These are phyloP conservation scores for Handroanthus guayacan DNA, from an alignment of 257 asterid genomes.

Conservation along the genomic window DNA sequence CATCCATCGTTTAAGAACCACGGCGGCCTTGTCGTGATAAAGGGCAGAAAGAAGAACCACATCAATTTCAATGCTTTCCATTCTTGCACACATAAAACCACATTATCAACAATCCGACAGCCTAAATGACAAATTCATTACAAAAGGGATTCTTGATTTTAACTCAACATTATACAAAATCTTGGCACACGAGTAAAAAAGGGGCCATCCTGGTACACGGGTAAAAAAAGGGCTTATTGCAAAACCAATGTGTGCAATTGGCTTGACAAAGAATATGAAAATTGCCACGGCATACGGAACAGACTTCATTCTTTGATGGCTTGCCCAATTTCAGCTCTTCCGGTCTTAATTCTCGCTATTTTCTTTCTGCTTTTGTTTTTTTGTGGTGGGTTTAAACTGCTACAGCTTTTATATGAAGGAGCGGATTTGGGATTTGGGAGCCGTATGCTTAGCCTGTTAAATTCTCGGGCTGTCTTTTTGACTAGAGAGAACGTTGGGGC, in stretches of 20 bases:
- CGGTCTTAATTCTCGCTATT: background rate
- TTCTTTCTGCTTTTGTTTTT: conserved; percentile 5
- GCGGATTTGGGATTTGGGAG: conserved; percentile 22
- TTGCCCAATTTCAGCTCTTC: conserved; percentile 67
- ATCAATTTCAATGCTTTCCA: too few species aligned
- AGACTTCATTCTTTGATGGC: conserved; percentile 82
- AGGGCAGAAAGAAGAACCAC: too few species aligned
- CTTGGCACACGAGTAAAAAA: too few species aligned
- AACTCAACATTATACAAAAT: too few species aligned
- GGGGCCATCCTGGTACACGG: too few species aligned
- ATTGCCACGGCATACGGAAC: conserved; percentile 80
- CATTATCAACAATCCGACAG: too few species aligned
- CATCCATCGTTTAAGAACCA: too few species aligned
- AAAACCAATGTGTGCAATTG: conserved; percentile 96
- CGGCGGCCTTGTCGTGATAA: too few species aligned
- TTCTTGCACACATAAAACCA: too few species aligned
- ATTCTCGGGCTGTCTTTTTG: conserved; percentile 21
- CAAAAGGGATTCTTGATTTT: too few species aligned
- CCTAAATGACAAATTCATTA: too few species aligned
- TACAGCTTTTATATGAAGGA: conserved; percentile 7
- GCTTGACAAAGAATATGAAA: conserved; percentile 87
- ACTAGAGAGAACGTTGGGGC: conserved; percentile 2
- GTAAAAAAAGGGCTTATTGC: conserved; percentile 58
- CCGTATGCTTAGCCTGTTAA: conserved; percentile 35
- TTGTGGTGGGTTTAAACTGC: background rate